Conservation (phyloP, 1,284 basidiomycete genomes). For the Porogramme epimiltina region DNA sequence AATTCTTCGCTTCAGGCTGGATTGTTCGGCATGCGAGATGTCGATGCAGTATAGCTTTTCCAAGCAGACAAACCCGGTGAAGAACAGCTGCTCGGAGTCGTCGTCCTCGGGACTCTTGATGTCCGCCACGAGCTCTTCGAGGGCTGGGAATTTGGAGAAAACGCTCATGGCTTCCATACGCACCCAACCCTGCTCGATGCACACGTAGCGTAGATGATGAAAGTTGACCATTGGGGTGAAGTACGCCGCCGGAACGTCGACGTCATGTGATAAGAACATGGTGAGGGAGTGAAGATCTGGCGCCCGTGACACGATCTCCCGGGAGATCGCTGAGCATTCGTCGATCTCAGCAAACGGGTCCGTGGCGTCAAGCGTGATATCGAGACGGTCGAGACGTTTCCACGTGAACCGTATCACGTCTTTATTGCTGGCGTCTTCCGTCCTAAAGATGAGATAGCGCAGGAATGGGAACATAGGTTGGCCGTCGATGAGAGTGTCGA, state of each 20-base stretch:
- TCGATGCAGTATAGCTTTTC: background rate
- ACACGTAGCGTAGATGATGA: background rate
- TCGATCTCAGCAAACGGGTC: too few relatives aligned
- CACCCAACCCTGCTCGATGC: background rate
- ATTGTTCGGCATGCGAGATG: background rate
- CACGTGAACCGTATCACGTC: background rate
- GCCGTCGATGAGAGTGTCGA: too few relatives aligned
- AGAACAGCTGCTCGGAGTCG: background rate
- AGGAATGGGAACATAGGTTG: background rate
- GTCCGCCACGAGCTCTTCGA: background rate
- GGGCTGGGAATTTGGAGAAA: background rate
- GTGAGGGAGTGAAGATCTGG: background rate
- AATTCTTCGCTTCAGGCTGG: background rate
- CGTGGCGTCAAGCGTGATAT: too few relatives aligned
- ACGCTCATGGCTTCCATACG: background rate
- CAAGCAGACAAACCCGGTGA: background rate
- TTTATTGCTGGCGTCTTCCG: background rate
- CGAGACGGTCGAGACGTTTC: background rate
- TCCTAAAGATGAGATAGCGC: background rate
- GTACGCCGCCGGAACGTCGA: background rate
- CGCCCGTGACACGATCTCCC: background rate
- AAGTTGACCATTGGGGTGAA: background rate
- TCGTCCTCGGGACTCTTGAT: background rate
- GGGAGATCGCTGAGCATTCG: too few relatives aligned
- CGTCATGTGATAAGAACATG: background rate